A percentile compares a stretch with the other conserved stretches of the same genome.
Evolutionary conservation across 2,329 filamentous ascomycete genomes (phyloP).

Genomic region (Neonectria faginata): DNA sequence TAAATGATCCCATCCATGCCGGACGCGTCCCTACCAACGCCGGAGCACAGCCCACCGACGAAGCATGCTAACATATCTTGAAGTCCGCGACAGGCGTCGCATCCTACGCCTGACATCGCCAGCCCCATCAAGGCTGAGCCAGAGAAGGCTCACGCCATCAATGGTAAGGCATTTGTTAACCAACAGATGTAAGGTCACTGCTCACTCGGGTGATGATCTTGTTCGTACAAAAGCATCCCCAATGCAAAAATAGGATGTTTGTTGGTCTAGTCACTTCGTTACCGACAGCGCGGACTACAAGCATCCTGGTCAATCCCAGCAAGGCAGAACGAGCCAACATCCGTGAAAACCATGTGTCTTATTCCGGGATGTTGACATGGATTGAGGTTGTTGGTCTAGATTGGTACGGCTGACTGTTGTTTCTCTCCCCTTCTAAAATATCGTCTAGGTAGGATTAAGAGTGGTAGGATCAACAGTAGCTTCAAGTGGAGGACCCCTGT

Average conservation of each 20-base stretch:
- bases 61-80: background rate
- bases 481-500: background rate
- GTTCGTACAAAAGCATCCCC: background rate
- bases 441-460: background rate
- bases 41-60: background rate
- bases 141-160: background rate
- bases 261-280: conserved; percentile 24
- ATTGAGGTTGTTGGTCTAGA: background rate
- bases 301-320: conserved; percentile 1
- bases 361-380: background rate
- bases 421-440: background rate
- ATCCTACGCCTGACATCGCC: background rate
- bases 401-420: background rate
- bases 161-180: background rate
- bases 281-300: conserved; percentile 18
- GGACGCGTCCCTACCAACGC: too few species aligned
- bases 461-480: background rate
- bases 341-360: background rate
- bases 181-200: background rate
- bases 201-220: background rate
- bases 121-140: background rate
- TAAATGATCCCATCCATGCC: background rate
- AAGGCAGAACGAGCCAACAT: background rate
- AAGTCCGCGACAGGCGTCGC: background rate
- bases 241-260: conserved; percentile 17